Evolutionary conservation across 148 eudicot species (phyloP), one percentile per base, ranked within the genome.

Genomic region (Vaccinium darrowii): DNA sequence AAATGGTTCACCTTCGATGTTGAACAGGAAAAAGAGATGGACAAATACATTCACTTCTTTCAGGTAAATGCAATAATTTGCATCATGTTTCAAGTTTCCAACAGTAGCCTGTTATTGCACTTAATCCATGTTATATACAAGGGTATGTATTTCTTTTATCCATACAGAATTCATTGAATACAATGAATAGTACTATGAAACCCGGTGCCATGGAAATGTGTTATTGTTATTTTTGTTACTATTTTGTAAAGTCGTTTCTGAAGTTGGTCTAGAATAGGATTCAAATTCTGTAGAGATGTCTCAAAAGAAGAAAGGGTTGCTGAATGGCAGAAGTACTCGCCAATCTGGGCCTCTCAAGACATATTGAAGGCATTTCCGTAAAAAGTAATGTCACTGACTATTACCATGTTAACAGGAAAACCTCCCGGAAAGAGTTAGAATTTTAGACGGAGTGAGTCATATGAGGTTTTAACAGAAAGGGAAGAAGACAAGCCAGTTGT

Each of bases 1-100:
- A 94, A 90, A 83, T 97, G 99, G 99, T 90, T 83, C 81, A 83
- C 92, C 49, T 91, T 82, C 73, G 86, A 91, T 62, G 93, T 52
- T 73, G 95, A 90, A 74, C 93, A 92, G 84, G 88, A 84, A 57
- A 87, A 91, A 79, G 82, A 83, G 52, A 83, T 92, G 78, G 91
- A 92, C n/a, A 86, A 88, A 72, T 84, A 84, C 80, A 91, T 91
- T 23, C 81, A 83, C n/a, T 79, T 60, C 85, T 54, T n/a, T 78
- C 25, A 92, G 97, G 98, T 93, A 88, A 86, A 57, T 47, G 30
- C 8, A 50, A 54, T 81, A 56, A 83, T 57, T 30, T 86, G 75
- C 23, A 33, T 33, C 47, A 78, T 86, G 75, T 39, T 67, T 33
- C 47, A 78, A 21, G 60, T 54, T 79, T 33, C 39, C 39, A 75